Percentiles rank a stretch among this genome's conserved stretches.
Conservation (phyloP, 1,284 basidiomycete genomes). For the Ganoderma lingzhi region DNA sequence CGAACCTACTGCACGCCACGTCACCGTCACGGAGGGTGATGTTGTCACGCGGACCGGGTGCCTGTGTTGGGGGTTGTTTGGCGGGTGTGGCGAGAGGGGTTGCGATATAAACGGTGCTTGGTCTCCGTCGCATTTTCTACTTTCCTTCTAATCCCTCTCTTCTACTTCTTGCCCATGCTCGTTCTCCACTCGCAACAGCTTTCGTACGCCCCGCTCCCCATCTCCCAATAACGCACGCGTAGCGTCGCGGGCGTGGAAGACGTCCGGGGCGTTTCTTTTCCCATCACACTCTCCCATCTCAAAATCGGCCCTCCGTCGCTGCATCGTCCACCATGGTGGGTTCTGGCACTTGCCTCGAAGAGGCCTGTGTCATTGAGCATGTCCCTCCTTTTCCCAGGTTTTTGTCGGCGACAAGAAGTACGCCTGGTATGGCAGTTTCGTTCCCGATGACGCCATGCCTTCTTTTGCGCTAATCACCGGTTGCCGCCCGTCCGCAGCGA, state of each 20-base stretch:
- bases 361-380: slow-evolving; percentile 11
- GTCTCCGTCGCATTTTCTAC: slow-evolving; percentile 8
- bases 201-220: slow-evolving; percentile 30
- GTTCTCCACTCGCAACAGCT: slow-evolving; percentile 28
- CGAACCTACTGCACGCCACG: slow-evolving; percentile 23
- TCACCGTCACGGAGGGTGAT: slow-evolving; percentile 16
- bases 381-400: slow-evolving; percentile 54
- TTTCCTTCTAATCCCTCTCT: slow-evolving; percentile 16
- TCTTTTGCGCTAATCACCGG: slow-evolving; percentile 2
- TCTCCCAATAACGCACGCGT: slow-evolving; percentile 43
- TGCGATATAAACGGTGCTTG: slow-evolving; percentile 18
- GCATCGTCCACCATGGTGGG: slow-evolving; percentile 35
- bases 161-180: slow-evolving; percentile 31
- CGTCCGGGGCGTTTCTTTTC: slow-evolving; percentile 37
- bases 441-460: slow-evolving; percentile 5
- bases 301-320: background rate
- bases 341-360: background rate
- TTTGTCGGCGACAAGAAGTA: slow-evolving; percentile 84
- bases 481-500: slow-evolving; percentile 53
- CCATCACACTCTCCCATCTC: slow-evolving; percentile 1
- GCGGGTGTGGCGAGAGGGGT: slow-evolving; percentile 23
- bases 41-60: slow-evolving; percentile 27
- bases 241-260: slow-evolving; percentile 42
- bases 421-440: slow-evolving; percentile 66
- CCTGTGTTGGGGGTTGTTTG: slow-evolving; percentile 21